These are phyloP conservation scores for Pyrenophora graminea DNA, from an alignment of 2,329 filamentous ascomycete genomes.

Conservation along the genomic window DNA sequence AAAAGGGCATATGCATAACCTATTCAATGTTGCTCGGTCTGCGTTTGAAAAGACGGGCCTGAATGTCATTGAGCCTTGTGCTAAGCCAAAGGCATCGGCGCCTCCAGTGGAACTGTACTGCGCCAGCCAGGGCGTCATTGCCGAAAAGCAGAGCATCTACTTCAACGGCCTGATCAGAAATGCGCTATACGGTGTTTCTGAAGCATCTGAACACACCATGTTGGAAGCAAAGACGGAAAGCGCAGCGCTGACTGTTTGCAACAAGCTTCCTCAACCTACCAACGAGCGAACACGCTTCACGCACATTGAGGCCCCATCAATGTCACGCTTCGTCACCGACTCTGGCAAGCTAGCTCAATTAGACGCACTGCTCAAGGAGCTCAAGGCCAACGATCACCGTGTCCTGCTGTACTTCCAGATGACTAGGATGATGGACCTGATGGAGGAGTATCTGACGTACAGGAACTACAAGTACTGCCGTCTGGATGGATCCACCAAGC, in stretches of 20 bases:
- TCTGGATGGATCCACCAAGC: slow-evolving; percentile 92
- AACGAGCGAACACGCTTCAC: slow-evolving; percentile 84
- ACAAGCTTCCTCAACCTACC: slow-evolving; percentile 76
- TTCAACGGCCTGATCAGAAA: slow-evolving; percentile 81
- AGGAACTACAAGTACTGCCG: slow-evolving; percentile 99
- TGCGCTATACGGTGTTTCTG: slow-evolving; percentile 69
- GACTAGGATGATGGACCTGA: slow-evolving; percentile 99
- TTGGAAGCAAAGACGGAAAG: slow-evolving; percentile 73
- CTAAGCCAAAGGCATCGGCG: slow-evolving; percentile 75
- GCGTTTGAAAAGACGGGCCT: slow-evolving; percentile 73
- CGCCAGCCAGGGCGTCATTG: slow-evolving; percentile 64
- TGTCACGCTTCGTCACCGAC: slow-evolving; percentile 96
- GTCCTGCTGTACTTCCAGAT: slow-evolving; percentile 99
- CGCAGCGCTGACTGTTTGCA: slow-evolving; percentile 63
- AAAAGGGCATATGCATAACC: slow-evolving; percentile 71
- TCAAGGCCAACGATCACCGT: slow-evolving; percentile 91
- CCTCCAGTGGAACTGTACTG: slow-evolving; percentile 83
- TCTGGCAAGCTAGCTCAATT: slow-evolving; percentile 94
- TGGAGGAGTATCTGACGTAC: slow-evolving; percentile 98
- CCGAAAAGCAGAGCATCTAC: slow-evolving; percentile 72
- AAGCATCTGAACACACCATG: slow-evolving; percentile 70
- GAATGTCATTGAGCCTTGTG: slow-evolving; percentile 78
- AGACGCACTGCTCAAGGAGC: slow-evolving; percentile 81
- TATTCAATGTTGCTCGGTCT: slow-evolving; percentile 77
- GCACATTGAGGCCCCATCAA: slow-evolving; percentile 89